Percentiles rank a stretch among this genome's conserved stretches.
Evolutionary conservation across 768 basidiomycete species (phyloP).

Genomic region (Rubroboletus satanas): DNA sequence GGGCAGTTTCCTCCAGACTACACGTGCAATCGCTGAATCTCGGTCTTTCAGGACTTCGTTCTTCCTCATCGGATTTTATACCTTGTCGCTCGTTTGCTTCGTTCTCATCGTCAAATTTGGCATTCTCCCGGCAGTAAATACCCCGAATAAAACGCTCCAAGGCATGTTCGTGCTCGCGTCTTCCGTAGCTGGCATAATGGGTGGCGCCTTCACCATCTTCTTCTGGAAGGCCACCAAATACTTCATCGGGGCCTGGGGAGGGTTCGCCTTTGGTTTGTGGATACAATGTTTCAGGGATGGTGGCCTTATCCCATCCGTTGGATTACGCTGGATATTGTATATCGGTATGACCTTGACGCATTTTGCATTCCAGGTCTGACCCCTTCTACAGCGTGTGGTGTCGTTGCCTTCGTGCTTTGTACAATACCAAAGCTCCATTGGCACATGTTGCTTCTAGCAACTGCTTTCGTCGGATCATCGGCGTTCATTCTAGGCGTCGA

Average conservation of each 20-base stretch:
- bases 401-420: constrained; percentile 76
- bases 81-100: constrained; percentile 78
- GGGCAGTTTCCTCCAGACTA: constrained; percentile 21
- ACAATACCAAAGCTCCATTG: constrained; percentile 86
- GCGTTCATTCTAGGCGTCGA: constrained; percentile 92
- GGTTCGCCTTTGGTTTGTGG: constrained; percentile 84
- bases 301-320: constrained; percentile 73
- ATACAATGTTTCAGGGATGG: constrained; percentile 82
- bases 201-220: constrained; percentile 84
- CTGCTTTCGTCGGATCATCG: constrained; percentile 85
- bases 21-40: constrained; percentile 4
- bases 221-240: constrained; percentile 90
- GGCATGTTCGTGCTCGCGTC: constrained; percentile 88
- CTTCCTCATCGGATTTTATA: constrained; percentile 91
- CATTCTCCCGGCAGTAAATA: constrained; percentile 76
- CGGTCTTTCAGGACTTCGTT: constrained; percentile 71
- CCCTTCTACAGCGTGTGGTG: constrained; percentile 52
- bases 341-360: constrained; percentile 52
- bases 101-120: constrained; percentile 88
- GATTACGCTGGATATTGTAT: constrained; percentile 85
- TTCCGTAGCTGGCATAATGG: constrained; percentile 74
- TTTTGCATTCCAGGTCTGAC: constrained; percentile 15
- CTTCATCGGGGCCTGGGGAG: constrained; percentile 57
- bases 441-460: constrained; percentile 80
- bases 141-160: constrained; percentile 72